Conservation (phyloP, 352 stramenopile genomes). For the Phytophthora citricola region DNA sequence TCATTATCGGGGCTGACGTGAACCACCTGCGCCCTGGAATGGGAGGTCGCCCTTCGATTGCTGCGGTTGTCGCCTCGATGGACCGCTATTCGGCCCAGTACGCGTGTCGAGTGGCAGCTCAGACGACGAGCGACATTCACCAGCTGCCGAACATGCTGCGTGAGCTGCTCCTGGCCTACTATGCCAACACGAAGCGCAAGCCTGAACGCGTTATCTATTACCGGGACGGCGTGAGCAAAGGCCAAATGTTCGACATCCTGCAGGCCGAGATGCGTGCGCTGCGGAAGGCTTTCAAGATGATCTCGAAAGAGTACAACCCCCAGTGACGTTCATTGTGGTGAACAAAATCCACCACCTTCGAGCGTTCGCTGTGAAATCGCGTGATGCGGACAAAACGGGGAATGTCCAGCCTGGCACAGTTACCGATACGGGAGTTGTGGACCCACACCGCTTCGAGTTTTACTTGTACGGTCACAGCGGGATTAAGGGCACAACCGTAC, state of each 20-base stretch:
- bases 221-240: conserved; percentile 85
- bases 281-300: conserved; percentile 61
- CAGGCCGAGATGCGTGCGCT: conserved; percentile 83
- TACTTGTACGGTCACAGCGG: conserved; percentile 87
- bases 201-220: conserved; percentile 86
- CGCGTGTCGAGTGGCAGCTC: conserved; percentile 57
- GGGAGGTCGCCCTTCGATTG: conserved; percentile 63
- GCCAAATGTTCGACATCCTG: conserved; percentile 80
- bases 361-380: conserved; percentile 53
- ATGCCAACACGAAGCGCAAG: conserved; percentile 67
- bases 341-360: conserved; percentile 90
- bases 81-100: conserved; percentile 68
- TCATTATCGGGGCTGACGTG: conserved; percentile 84
- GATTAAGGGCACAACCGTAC: conserved; percentile 79
- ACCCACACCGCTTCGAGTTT: conserved; percentile 87
- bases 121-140: conserved; percentile 59
- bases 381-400: conserved; percentile 61
- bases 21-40: conserved; percentile 65
- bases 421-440: conserved; percentile 80
- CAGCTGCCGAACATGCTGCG: conserved; percentile 64
- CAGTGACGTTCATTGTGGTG: conserved; percentile 87
- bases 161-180: conserved; percentile 81
- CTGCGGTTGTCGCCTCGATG: conserved; percentile 78
- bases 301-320: conserved; percentile 73
- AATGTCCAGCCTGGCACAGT: conserved; percentile 77